Conservation (phyloP, 2,329 filamentous ascomycete genomes). For the Thielaviopsis musarum region DNA sequence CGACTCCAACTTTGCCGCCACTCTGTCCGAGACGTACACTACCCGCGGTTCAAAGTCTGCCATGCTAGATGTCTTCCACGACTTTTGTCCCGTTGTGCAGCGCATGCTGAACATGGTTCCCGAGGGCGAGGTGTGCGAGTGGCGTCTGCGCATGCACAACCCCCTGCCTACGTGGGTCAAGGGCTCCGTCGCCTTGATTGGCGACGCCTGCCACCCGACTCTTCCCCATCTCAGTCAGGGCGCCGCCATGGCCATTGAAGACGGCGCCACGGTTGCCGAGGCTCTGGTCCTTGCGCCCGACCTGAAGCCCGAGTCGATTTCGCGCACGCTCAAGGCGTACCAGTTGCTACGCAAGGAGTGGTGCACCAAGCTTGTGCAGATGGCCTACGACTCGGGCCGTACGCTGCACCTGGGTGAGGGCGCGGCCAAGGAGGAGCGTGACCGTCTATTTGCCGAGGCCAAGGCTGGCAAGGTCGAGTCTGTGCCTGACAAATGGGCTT, state of each 20-base stretch:
- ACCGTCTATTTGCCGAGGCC: conserved; percentile 36
- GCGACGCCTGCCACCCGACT: conserved; percentile 51
- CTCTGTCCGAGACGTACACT: conserved; percentile 43
- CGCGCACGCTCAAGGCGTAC: conserved; percentile 35
- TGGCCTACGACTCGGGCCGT: conserved; percentile 35
- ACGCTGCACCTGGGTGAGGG: conserved; percentile 41
- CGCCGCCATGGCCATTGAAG: conserved; percentile 51
- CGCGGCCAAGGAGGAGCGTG: conserved; percentile 40
- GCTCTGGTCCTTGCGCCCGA: conserved; percentile 27
- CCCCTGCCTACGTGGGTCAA: conserved; percentile 40
- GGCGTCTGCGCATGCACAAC: conserved; percentile 43
- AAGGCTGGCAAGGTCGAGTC: conserved; percentile 29
- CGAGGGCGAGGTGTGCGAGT: conserved; percentile 47
- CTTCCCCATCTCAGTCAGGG: conserved; percentile 52
- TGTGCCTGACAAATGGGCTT: conserved; percentile 53
- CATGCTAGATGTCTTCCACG: conserved; percentile 44
- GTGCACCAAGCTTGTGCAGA: conserved; percentile 33
- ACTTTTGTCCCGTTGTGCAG: conserved; percentile 42
- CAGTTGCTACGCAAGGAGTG: conserved; percentile 39
- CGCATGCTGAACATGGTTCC: conserved; percentile 43
- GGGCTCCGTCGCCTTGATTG: conserved; percentile 39
- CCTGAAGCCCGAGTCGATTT: conserved; percentile 23
- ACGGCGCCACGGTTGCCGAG: conserved; percentile 43
- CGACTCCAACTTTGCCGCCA: conserved; percentile 40
- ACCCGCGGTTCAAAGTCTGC: conserved; percentile 42